phyloP scores from a whole-genome alignment of 148 eudicot genomes.

The Rhododendron molle region DNA sequence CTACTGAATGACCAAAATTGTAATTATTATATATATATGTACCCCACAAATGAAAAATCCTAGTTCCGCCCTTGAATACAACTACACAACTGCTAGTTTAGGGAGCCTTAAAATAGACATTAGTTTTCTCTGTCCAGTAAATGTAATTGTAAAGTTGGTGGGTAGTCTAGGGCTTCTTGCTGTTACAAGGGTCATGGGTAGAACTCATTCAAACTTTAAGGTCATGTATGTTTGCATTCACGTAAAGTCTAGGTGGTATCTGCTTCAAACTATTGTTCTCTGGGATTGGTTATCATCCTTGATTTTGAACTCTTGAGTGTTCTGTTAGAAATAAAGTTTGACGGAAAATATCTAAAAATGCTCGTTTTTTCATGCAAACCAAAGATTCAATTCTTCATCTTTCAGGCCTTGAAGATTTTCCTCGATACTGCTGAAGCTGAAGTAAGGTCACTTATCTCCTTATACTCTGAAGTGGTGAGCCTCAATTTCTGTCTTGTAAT shows the following conservation, averaged over 20 bases:
- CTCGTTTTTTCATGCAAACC: not conserved
- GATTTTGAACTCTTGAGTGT: not conserved
- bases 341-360: not conserved
- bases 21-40: not conserved
- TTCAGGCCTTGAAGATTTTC: constrained; percentile 83
- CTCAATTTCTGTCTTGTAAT: not conserved
- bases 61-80: too few relatives aligned
- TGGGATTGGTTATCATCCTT: not conserved
- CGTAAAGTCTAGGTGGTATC: not conserved
- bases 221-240: not conserved
- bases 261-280: not conserved
- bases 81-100: not conserved
- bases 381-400: constrained; percentile 8
- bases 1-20: not conserved
- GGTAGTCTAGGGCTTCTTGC: not conserved
- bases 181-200: not conserved
- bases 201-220: not conserved
- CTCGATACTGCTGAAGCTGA: constrained; percentile 96
- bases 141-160: not conserved
- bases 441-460: constrained; percentile 79
- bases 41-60: not conserved
- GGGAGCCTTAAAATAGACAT: not conserved
- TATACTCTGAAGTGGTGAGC: constrained; percentile 95
- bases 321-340: not conserved
- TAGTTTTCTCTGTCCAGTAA: not conserved